These are phyloP conservation scores for Cryptococcus sp. DNA, from an alignment of 1,284 basidiomycete genomes.

Conservation along the genomic window DNA sequence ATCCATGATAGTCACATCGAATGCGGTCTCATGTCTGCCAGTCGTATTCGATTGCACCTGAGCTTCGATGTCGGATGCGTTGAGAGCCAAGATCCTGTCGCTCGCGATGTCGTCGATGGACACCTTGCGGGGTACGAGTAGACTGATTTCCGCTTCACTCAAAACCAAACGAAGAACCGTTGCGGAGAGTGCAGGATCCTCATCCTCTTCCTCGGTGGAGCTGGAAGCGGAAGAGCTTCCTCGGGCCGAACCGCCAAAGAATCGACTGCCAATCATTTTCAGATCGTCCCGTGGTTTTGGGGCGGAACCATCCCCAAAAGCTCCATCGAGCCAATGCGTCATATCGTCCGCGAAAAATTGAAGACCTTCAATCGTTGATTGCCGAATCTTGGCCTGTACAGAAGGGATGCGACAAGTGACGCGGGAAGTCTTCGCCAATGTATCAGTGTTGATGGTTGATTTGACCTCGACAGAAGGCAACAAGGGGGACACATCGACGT, in stretches of 20 bases:
- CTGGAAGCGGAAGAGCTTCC: conserved; percentile 52
- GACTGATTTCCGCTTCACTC: conserved; percentile 36
- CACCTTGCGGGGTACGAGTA: conserved; percentile 33
- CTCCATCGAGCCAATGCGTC: conserved; percentile 63
- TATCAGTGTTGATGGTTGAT: conserved; percentile 6
- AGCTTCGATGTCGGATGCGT: conserved; percentile 65
- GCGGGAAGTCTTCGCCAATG: conserved; percentile 27
- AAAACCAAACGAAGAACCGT: conserved; percentile 35
- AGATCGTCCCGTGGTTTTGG: conserved; percentile 59
- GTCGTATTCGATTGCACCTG: conserved; percentile 62
- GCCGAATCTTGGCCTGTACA: conserved; percentile 62
- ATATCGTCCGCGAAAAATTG: conserved; percentile 85
- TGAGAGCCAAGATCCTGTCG: conserved; percentile 41
- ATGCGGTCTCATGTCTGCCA: conserved; percentile 67
- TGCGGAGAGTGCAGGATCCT: conserved; percentile 31
- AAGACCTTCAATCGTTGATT: conserved; percentile 65
- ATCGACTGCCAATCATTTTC: conserved; percentile 79
- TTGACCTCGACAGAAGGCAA: conserved; percentile 55
- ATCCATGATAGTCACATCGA: conserved; percentile 67
- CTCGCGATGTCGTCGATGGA: background rate
- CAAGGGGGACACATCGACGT: conserved; percentile 30
- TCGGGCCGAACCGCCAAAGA: conserved; percentile 63
- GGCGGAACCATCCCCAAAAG: conserved; percentile 46
- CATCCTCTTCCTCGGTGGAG: conserved; percentile 42
- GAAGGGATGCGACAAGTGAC: conserved; percentile 63